Evolutionary conservation across 805 yeast species (phyloP), one percentile per base, ranked within the genome.

Genomic region (Candida adriatica): DNA sequence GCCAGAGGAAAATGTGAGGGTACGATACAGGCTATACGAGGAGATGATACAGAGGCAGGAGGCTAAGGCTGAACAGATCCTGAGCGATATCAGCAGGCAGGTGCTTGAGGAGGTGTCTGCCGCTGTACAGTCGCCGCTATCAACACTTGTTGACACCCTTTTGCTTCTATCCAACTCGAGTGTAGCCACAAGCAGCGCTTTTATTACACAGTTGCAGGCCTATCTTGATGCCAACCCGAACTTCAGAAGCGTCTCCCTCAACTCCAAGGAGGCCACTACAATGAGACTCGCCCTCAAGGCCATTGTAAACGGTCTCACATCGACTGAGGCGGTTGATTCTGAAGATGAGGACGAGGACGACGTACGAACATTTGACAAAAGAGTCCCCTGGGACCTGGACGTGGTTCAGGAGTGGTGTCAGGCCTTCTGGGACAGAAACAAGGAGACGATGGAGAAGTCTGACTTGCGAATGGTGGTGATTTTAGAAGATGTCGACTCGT

Each of bases 401-500:
- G 41, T 47, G 13, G 42, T 40, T 4, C 38, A 35, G 7, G 49
- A 49, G n/a, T 51, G 54, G 54, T 45, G 49, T 27, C 17, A 31
- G 6, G 26, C 27, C 5, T 26, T 31, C 6, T 34, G 34, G 29
- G 20, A 26, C 10, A 30, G 30, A 6, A 33, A 24, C 2, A 26
- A 16, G 2, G 33, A 33, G 14, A 20, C 17, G 8, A 16, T 43
- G 6, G 6, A 18, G 2, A 18, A 16, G 1, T 29, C 46, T 3
- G 41, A 41, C 22, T 25, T 42, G 3, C 38, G 51, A 18, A 27
- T 51, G 6, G 34, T 48, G 3, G 16, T 51, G 8, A 32, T 49
- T 1, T 38, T 51, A 18, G 52, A 51, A 25, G 56, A 51, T 27
- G 30, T 44, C 13, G 55, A 51, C 20, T 48, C 53, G 1, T 46